Evolutionary conservation across 2,329 filamentous ascomycete genomes (phyloP), one percentile per base, ranked within the genome.

Genomic region (Ophiocordyceps australis): DNA sequence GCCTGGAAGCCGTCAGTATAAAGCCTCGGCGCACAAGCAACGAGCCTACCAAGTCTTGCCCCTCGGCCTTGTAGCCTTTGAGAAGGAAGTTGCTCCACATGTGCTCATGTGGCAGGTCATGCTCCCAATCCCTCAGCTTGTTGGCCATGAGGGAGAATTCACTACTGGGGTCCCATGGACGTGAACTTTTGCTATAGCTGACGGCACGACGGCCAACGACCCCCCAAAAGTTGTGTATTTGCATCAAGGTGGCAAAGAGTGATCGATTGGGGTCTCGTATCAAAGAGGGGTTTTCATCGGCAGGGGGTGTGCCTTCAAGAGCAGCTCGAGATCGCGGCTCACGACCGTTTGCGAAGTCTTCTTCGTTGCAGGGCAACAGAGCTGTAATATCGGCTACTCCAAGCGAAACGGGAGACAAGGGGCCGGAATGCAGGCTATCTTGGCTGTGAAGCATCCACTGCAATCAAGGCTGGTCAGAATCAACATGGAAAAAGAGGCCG

Each of bases 401-500:
- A 4, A 69, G 46, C 0, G 61, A 59, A 3, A 64, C 50, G 3
- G 63, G 62, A 9, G 59, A 61, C 17, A 50, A 46, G 4, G 60
- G 59, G 0, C 62, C 59, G 1, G 61, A 65, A 32, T 66, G 60
- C 14, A 69, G 47, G 33, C 64, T 65, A 32, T 69, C 64, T 36
- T 69, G 64, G 34, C 57, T 66, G 37, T 68, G 59, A 18, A 69
- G 38, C 61, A 68, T 67, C 64, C 64, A 69, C 60, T 65, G 26
- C 10, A 5, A 9, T 13, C 9, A 13, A 11, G 12, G 14, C 13
- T 16, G 11, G 7, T 9, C 11, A 5, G 18, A n/a, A 13, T 13
- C 8, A 12, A 9, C 7, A 10, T 14, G 10, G 7, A 15, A 7
- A 23, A 24, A 12, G 14, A 9, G 12, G 14, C 9, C 27, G 15